Base-by-base conservation (phyloP, 1,284 basidiomycete genomes). In the Papiliotrema terrestris region DNA sequence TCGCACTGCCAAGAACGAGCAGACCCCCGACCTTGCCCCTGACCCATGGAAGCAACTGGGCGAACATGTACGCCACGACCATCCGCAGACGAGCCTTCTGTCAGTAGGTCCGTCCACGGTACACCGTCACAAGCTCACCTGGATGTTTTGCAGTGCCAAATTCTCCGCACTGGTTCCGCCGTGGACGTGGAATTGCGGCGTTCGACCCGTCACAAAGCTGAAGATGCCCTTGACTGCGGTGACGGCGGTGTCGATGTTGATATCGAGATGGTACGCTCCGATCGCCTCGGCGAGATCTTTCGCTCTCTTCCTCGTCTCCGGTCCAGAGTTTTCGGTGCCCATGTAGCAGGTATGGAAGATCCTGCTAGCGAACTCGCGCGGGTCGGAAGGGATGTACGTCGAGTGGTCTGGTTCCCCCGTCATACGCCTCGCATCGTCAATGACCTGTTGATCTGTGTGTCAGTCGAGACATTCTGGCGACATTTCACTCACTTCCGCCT, bases 281-380 rank as follows among this genome's bases (percentile, higher is more conserved):
- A 99, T 95, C 1, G 90, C 88, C 49, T 85, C 80, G 2, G 89
- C 86, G 6, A 99, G 83, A 47, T 88, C 84, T 71, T 89, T 93
- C 2, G 95, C 96, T 36, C 95, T 82, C 59, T 82, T 78, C 14
- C 93, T 81, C 8, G 96, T 98, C 63, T 97, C 95, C 1, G 76
- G 75, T 60, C 87, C 90, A 11, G 92, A 97, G 74, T 98, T 95
- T 73, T 94, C 89, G 0, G 95, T 98, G 13, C 95, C 95, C 96
- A 98, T 98, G 77, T 97, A 98, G 77, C 92, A 97, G 0, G 95
- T 97, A 72, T 98, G 92, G 80, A 99, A 97, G 56, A 98, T 86
- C 32, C 91, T 82, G 54, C 80, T 81, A 45, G 86, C 85, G 62
- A 98, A 91, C 69, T 98, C 96, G 55, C 82, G 83, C 1, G 94